Evolutionary conservation across 2,329 filamentous ascomycete genomes (phyloP).

Genomic region (Xylariaceae sp.): DNA sequence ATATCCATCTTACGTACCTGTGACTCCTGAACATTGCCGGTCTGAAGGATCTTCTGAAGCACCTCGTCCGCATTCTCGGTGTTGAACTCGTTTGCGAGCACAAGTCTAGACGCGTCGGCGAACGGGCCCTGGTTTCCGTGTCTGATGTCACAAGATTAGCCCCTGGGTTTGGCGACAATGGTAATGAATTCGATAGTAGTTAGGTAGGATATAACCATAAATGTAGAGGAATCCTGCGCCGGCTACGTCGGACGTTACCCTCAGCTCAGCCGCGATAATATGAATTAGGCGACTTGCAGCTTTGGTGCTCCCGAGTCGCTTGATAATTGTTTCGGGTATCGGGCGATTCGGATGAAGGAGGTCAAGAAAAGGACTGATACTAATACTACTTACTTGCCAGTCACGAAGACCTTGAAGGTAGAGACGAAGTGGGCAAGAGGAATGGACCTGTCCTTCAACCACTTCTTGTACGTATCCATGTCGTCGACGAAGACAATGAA

Average conservation of each 20-base stretch:
- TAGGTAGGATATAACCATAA: neutral
- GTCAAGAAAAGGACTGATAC: constrained; percentile 1
- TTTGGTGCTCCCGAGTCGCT: neutral
- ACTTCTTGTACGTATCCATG: constrained; percentile 64
- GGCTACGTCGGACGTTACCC: neutral
- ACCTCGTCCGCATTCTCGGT: constrained; percentile 73
- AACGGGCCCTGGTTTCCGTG: constrained; percentile 79
- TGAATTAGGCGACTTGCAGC: neutral
- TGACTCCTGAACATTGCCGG: constrained; percentile 61
- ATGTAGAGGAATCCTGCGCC: neutral
- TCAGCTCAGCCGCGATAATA: neutral
- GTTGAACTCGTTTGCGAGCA: constrained; percentile 82
- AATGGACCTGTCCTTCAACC: constrained; percentile 72
- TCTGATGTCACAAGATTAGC: constrained; percentile 40
- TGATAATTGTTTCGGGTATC: neutral
- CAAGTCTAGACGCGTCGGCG: constrained; percentile 68
- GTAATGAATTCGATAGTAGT: neutral
- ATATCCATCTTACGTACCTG: constrained; percentile 38
- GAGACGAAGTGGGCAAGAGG: constrained; percentile 81
- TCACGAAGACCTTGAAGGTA: constrained; percentile 83
- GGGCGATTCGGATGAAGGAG: neutral
- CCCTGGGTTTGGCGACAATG: neutral
- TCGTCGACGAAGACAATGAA: constrained; percentile 58
- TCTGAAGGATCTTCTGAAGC: constrained; percentile 74
- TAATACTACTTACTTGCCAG: constrained; percentile 68